Evolutionary conservation across 371 early-diverging fungal genomes (phyloP), one percentile per base, ranked within the genome.

Genomic region (Sporodiniella umbellata): DNA sequence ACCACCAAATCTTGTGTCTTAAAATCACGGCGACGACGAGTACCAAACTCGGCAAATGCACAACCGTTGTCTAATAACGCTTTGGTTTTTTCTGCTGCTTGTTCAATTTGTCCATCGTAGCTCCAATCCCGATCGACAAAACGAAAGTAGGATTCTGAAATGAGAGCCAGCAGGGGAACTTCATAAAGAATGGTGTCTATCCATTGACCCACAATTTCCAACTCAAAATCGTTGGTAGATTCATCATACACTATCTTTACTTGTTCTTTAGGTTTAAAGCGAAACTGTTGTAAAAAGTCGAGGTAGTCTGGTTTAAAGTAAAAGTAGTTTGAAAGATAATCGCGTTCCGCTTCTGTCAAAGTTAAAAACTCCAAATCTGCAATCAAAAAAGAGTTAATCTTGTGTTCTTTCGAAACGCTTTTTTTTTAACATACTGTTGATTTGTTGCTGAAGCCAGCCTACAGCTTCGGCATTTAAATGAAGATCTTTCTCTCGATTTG

Each of bases 21-120:
- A 53, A 79, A 86, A 53, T 79, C 79, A 8, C 90, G 81, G 14
- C 90, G 70, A 30, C 90, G 64, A 14, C 90, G 68, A 0, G 90
- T 90, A 28, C 90, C 90, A 69, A 90, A 90, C 45, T 90, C 90
- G 4, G 88, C 80, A 62, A 90, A 90, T 21, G 53, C 64, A 68
- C 86, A 86, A 8, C 86, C 86, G 8, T 68, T 65, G 4, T 68
- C 59, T 7, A 81, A 46, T 0, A 90, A 62, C 14, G 40, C 31
- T n/a, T 53, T 43, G 8, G 79, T 70, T 62, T 90, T 90, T 31
- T 57, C 52, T 0, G 43, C 17, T 11, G 83, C 81, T 0, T 60
- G 54, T 45, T 87, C 84, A 8, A 56, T 53, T 49, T 90, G 90
- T 2, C 80, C 79, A 3, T 70, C 77, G 40, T 84, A 75, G 42